Conservation (phyloP, 2,329 filamentous ascomycete genomes). For the Neospermospora avenae region DNA sequence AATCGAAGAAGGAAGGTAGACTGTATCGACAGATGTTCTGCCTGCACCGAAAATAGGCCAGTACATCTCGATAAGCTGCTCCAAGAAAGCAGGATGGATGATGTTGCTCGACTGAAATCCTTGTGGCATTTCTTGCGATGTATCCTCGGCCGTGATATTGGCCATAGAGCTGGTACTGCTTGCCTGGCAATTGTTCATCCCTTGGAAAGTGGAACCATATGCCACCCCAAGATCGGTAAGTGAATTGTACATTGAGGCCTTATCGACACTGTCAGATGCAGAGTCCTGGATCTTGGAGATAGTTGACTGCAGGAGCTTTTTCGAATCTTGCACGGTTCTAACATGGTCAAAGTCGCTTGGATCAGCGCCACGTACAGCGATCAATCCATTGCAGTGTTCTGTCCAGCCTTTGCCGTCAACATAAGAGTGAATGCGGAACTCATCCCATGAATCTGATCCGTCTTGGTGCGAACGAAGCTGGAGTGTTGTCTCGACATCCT, state of each 20-base stretch:
- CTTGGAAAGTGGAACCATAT: slow-evolving; percentile 52
- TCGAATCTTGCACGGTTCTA: not conserved
- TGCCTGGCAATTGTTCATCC: slow-evolving; percentile 45
- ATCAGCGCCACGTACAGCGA: slow-evolving; percentile 40
- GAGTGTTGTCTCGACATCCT: slow-evolving; percentile 48
- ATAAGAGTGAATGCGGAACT: slow-evolving; percentile 56
- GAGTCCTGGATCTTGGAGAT: slow-evolving; percentile 34
- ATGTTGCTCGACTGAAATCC: slow-evolving; percentile 42
- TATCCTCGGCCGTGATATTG: slow-evolving; percentile 42
- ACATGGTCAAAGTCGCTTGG: slow-evolving; percentile 40
- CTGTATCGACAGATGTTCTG: slow-evolving; percentile 34
- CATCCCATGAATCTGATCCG: slow-evolving; percentile 47
- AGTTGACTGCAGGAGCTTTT: slow-evolving; percentile 32
- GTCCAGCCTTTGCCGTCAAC: slow-evolving; percentile 51
- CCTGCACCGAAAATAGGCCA: slow-evolving; percentile 39
- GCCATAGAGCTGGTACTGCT: slow-evolving; percentile 35
- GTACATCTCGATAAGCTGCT: slow-evolving; percentile 45
- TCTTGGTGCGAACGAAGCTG: slow-evolving; percentile 44
- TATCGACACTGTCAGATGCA: slow-evolving; percentile 33
- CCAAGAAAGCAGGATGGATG: slow-evolving; percentile 46
- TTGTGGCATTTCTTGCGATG: slow-evolving; percentile 43
- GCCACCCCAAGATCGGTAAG: slow-evolving; percentile 46
- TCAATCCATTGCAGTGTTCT: slow-evolving; percentile 53
- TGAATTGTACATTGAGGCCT: slow-evolving; percentile 43
- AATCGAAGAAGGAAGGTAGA: slow-evolving; percentile 45